These are phyloP conservation scores for Colletotrichum neosansevieriae DNA, from an alignment of 2,329 filamentous ascomycete genomes.

Conservation along the genomic window DNA sequence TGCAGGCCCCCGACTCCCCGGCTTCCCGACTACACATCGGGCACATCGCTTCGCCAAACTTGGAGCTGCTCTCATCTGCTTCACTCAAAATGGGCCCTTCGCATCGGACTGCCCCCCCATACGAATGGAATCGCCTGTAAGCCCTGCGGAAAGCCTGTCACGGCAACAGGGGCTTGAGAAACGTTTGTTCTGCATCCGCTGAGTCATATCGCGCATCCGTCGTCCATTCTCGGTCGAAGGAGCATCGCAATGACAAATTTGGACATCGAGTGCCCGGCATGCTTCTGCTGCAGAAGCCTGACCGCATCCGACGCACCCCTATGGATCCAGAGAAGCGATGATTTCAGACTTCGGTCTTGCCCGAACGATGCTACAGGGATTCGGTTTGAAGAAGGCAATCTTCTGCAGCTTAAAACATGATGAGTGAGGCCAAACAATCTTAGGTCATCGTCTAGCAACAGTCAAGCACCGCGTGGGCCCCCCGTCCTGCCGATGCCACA, in stretches of 20 bases:
- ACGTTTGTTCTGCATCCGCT: conserved; percentile 23
- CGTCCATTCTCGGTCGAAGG: conserved; percentile 3
- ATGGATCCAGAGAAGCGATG: conserved; percentile 15
- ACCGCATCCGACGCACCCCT: not conserved
- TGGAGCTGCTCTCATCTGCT: not conserved
- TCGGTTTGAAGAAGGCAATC: conserved; percentile 7
- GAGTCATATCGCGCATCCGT: conserved; percentile 27
- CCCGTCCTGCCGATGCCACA: conserved; percentile 18
- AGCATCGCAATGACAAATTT: conserved; percentile 19
- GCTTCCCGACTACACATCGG: not conserved
- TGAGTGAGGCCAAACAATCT: conserved; percentile 17
- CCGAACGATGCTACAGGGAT: conserved; percentile 17
- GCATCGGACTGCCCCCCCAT: not conserved
- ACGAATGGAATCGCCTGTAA: not conserved
- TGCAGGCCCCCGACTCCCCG: not conserved
- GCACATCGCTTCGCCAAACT: not conserved
- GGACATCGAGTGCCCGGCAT: conserved; percentile 22
- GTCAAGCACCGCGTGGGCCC: not conserved
- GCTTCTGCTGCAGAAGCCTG: conserved; percentile 13
- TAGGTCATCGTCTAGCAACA: conserved; percentile 28
- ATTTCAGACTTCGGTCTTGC: conserved; percentile 29
- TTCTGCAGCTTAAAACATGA: conserved; percentile 14
- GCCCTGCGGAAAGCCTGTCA: conserved; percentile 29
- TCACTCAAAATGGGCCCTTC: not conserved
- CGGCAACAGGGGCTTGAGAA: conserved; percentile 12